Evolutionary conservation across 2,329 filamentous ascomycete genomes (phyloP).

Genomic region (Penicillium sp.): DNA sequence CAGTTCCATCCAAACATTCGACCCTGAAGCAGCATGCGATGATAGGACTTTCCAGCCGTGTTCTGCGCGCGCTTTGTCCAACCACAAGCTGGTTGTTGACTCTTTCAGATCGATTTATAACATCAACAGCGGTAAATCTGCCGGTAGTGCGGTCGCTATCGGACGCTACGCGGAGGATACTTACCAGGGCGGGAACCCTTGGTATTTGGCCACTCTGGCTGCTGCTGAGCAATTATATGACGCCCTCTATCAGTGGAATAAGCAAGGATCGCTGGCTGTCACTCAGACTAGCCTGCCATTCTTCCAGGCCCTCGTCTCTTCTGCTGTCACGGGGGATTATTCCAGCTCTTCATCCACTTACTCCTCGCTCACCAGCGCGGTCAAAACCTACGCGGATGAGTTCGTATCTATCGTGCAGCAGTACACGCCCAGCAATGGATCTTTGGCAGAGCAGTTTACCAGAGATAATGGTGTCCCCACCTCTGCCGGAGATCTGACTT

Average conservation of each 20-base stretch:
- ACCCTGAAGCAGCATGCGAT: constrained; percentile 35
- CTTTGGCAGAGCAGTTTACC: constrained; percentile 40
- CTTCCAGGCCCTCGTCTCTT: constrained; percentile 65
- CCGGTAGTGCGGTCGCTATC: constrained; percentile 41
- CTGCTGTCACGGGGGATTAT: constrained; percentile 63
- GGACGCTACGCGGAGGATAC: constrained; percentile 70
- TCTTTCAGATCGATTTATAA: constrained; percentile 70
- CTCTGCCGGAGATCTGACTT: constrained; percentile 43
- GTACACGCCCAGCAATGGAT: constrained; percentile 24
- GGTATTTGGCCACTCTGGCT: constrained; percentile 65
- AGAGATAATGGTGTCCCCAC: constrained; percentile 32
- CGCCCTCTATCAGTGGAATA: constrained; percentile 70
- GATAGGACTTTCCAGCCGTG: constrained; percentile 72
- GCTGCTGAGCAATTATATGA: constrained; percentile 80
- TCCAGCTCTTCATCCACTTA: constrained; percentile 56
- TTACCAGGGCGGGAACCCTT: constrained; percentile 78
- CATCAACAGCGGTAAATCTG: constrained; percentile 45
- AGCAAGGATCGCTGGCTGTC: constrained; percentile 62
- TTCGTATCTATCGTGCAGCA: constrained; percentile 50
- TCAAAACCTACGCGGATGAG: constrained; percentile 63
- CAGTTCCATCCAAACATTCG: constrained; percentile 45
- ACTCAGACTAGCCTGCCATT: constrained; percentile 66
- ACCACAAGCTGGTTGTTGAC: constrained; percentile 73
- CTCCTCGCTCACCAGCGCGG: constrained; percentile 56
- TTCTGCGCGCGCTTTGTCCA: constrained; percentile 66